phyloP scores from a whole-genome alignment of 1,284 basidiomycete genomes.

The Clitocybe nebularis region DNA sequence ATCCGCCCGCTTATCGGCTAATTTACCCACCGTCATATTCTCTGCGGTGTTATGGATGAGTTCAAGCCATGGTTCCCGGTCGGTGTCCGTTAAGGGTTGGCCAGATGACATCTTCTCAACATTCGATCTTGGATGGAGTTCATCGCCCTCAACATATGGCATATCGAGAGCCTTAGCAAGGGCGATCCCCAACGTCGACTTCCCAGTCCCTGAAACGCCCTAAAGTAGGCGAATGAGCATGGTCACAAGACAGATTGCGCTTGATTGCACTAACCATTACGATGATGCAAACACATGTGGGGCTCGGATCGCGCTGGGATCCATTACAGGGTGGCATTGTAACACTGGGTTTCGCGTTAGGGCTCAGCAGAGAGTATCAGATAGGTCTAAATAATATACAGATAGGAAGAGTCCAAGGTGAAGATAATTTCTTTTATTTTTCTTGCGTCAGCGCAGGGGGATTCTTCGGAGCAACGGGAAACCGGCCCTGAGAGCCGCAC shows the following conservation, averaged over 20 bases:
- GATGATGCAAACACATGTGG: conserved; percentile 16
- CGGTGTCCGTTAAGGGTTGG: conserved; percentile 75
- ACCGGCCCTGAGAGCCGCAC: background rate
- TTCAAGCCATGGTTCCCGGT: conserved; percentile 85
- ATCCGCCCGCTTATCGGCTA: conserved; percentile 28
- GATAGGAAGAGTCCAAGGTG: background rate
- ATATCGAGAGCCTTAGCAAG: conserved; percentile 59
- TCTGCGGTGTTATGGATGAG: conserved; percentile 68
- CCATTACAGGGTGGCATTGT: background rate
- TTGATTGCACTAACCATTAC: conserved; percentile 20
- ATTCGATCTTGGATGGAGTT: conserved; percentile 80
- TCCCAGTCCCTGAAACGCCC: conserved; percentile 85
- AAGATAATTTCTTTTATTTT: background rate
- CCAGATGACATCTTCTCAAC: conserved; percentile 87
- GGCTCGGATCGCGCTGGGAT: conserved; percentile 2
- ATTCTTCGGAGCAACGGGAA: background rate
- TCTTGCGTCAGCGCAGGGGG: background rate
- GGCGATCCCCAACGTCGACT: conserved; percentile 77
- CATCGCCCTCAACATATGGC: conserved; percentile 89
- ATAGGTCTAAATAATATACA: background rate
- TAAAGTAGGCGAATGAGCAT: conserved; percentile 22
- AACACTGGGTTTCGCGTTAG: background rate
- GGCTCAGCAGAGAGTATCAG: background rate
- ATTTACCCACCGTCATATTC: conserved; percentile 37
- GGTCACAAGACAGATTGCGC: background rate